Evolutionary conservation across 2,329 filamentous ascomycete genomes (phyloP).

Genomic region (Pseudogymnoascus sp.): DNA sequence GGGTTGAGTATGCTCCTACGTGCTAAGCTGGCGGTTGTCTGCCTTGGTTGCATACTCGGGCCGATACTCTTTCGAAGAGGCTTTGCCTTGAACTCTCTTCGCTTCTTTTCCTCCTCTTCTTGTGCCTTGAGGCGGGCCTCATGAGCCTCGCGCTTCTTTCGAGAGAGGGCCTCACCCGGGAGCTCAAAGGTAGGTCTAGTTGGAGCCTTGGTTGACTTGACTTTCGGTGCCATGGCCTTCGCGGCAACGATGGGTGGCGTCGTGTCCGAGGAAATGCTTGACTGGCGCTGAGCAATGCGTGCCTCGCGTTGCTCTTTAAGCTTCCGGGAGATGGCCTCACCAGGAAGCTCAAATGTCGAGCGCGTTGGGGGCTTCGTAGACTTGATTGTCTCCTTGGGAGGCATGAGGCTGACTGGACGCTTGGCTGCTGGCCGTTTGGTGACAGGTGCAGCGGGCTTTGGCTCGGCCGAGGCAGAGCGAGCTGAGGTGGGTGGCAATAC

Average conservation of each 20-base stretch:
- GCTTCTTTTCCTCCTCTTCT: slow-evolving; percentile 53
- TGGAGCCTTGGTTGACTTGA: slow-evolving; percentile 45
- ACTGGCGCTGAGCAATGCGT: slow-evolving; percentile 37
- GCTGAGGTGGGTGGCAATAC: background rate
- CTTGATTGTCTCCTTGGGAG: slow-evolving; percentile 39
- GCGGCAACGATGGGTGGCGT: slow-evolving; percentile 31
- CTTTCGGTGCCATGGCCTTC: slow-evolving; percentile 36
- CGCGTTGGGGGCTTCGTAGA: slow-evolving; percentile 49
- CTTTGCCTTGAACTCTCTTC: slow-evolving; percentile 57
- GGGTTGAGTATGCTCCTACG: slow-evolving; percentile 34
- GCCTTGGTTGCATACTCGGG: slow-evolving; percentile 38
- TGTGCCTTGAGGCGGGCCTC: slow-evolving; percentile 48
- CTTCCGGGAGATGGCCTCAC: slow-evolving; percentile 52
- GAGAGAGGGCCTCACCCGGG: slow-evolving; percentile 51
- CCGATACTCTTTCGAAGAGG: slow-evolving; percentile 43
- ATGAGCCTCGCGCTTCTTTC: slow-evolving; percentile 44
- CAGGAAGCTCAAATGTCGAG: slow-evolving; percentile 54
- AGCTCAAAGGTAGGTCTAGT: slow-evolving; percentile 54
- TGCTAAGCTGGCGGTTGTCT: slow-evolving; percentile 51
- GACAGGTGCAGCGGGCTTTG: slow-evolving; percentile 1
- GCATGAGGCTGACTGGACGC: slow-evolving; percentile 36
- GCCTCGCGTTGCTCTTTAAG: slow-evolving; percentile 53
- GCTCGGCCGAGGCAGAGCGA: background rate
- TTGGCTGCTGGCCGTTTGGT: slow-evolving; percentile 21
- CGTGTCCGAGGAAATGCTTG: slow-evolving; percentile 26